Evolutionary conservation across 2,329 filamentous ascomycete genomes (phyloP).

Genomic region (Aspergillus cejpii): DNA sequence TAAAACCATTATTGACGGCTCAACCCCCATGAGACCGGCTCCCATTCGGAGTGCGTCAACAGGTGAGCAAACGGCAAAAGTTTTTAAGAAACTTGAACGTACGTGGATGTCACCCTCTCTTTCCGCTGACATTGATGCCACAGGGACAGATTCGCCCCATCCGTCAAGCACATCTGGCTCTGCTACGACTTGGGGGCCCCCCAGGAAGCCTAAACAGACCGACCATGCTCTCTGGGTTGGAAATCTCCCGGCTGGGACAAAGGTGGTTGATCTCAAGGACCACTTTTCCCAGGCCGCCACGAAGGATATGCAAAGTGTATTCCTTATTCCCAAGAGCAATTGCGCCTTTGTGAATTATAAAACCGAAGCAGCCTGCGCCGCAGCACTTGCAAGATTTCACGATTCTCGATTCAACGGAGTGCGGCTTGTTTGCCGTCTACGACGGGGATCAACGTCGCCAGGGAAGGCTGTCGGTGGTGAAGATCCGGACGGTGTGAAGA

Average conservation of each 20-base stretch:
- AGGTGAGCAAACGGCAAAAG: conserved; percentile 17
- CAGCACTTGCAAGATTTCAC: conserved; percentile 77
- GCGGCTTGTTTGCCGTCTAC: conserved; percentile 74
- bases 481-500: conserved; percentile 16
- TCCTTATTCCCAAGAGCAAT: conserved; percentile 93
- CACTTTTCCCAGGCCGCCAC: conserved; percentile 77
- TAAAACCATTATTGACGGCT: conserved; percentile 36
- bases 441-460: conserved; percentile 49
- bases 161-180: conserved; percentile 9
- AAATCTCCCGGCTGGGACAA: conserved; percentile 78
- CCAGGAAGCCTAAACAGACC: conserved; percentile 60
- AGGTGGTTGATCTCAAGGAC: conserved; percentile 76
- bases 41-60: conserved; percentile 10
- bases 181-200: conserved; percentile 52
- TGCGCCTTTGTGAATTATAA: conserved; percentile 96
- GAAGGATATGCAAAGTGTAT: conserved; percentile 74
- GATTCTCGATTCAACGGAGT: conserved; percentile 85
- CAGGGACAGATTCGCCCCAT: conserved; percentile 11
- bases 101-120: not conserved
- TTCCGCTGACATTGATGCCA: not conserved
- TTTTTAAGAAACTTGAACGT: not conserved
- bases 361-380: conserved; percentile 65
- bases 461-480: conserved; percentile 30
- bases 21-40: conserved; percentile 24
- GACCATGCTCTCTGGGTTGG: conserved; percentile 95